Base-by-base conservation (phyloP, 345 rosid genomes). In the Eucalyptus polyanthemos region DNA sequence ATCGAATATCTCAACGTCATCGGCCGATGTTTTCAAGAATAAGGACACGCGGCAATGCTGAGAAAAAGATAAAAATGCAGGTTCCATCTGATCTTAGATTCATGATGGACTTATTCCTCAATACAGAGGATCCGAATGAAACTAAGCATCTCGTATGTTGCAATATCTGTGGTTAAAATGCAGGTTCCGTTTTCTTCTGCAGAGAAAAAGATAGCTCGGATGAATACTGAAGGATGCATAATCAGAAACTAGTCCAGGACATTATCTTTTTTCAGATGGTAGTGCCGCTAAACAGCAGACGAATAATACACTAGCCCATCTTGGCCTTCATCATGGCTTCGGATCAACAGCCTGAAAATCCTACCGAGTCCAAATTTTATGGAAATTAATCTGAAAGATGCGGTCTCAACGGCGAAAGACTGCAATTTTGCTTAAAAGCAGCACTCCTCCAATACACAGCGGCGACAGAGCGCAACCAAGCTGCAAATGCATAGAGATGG, bases 401-500 rank as follows among this genome's bases (percentile, higher is more conserved):
- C 44, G 4, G 25, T 34, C 44, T 72, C 25, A 10, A 31, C 42
- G 9, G 37, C 22, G 27, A 86, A 86, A 86, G 42, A n/a, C 31
- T 11, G 40, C 87, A 86, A 50, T 9, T 31, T 29, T 19, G 37
- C 40, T 22, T 92, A 91, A 47, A 87, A 80, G 93, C 91, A 89
- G 50, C 92, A 86, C 53, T 56, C 89, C 85, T 90, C 92, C 76
- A 91, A 24, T 51, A 90, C 50, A 13, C 93, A 90, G 91, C 90
- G 54, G 90, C 94, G 89, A 80, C 93, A 92, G 22, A 93, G 89
- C 34, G 91, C 90, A 81, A 91, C 93, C 90, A 93, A 91, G 90
- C 93, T 93, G 91, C 88, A 89, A 11, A 80, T 50, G 44, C 19
- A 58, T 62, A 65, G 72, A 62, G 72, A 65, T 65, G 37, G 34